Evolutionary conservation across 73 alveolate genomes (phyloP).

Genomic region (Paramecium biaurelia): DNA sequence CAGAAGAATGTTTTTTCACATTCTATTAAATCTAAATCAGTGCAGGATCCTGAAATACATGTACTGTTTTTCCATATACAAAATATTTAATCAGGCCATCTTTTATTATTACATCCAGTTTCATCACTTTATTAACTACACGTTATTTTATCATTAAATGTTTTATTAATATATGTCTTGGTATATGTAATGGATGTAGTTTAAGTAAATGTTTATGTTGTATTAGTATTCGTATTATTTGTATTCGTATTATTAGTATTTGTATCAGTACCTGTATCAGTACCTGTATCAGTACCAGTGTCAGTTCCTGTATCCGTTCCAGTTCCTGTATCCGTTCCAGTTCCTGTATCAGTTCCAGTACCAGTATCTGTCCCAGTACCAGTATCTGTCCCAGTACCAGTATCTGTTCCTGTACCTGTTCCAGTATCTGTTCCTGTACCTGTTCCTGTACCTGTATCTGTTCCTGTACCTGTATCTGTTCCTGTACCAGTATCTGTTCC

Average conservation of each 20-base stretch:
- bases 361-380: not conserved
- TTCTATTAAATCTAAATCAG: not conserved
- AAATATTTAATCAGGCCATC: slow-evolving; percentile 48
- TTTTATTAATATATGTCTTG: not conserved
- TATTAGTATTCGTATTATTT: not conserved
- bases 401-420: not conserved
- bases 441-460: not conserved
- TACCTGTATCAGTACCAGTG: not conserved
- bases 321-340: not conserved
- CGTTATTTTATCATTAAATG: not conserved
- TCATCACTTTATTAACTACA: slow-evolving; percentile 24
- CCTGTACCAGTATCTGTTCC: not conserved
- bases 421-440: not conserved
- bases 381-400: not conserved
- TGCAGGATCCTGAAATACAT: not conserved
- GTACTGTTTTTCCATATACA: slow-evolving; percentile 21
- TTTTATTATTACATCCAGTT: not conserved
- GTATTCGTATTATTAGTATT: not conserved
- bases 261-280: not conserved
- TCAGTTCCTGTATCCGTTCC: not conserved
- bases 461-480: not conserved
- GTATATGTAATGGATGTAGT: not conserved
- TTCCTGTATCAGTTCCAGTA: not conserved
- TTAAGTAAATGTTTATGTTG: slow-evolving; percentile 1
- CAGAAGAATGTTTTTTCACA: slow-evolving; percentile 44